Base-by-base conservation (phyloP, 2,329 filamentous ascomycete species). In the Neonectria faginata region DNA sequence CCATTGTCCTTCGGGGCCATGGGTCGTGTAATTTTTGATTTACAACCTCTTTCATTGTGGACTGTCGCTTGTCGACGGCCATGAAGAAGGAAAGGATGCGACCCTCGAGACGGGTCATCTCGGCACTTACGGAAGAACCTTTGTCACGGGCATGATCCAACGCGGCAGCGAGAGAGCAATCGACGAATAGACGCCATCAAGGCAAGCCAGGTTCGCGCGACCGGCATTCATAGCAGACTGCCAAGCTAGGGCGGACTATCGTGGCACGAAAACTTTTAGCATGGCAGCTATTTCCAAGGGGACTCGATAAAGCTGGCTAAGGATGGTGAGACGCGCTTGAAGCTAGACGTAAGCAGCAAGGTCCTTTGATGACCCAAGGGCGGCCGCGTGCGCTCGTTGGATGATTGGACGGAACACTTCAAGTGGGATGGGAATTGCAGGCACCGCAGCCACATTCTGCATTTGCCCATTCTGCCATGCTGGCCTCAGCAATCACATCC, bases 1-100 rank as follows among this genome's bases (percentile, higher is more conserved):
- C 79, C 78, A 83, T 83, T 84, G 82, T 80, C 81, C 81, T 84
- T 83, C 79, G 79, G 80, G 80, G 80, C 82, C 83, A 81, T 84
- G 79, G 81, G 79, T 77, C 79, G 79, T 76, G 79, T 48, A 84
- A 83, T 83, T 84, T 83, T 84, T 82, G 81, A 78, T 84, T 73
- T 78, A 67, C 58, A 31, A 59, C 57, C 27, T 68, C 80, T 84
- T 84, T 84, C 83, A 80, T 83, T 81, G 68, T 81, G 78, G 62
- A 57, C 70, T 66, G 66, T 70, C 75, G 78, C 76, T 75, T 63
- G 77, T 54, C 76, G 73, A 71, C 27, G 74, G 80, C 62, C 77
- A 79, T 73, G 80, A 84, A 76, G 82, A 84, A 83, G 81, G 82
- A 84, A 83, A 81, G 36, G 78, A 72, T 42, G 25, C 6, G 25